phyloP scores from a whole-genome alignment of 352 stramenopile genomes.

The Blastocystis sp. region DNA sequence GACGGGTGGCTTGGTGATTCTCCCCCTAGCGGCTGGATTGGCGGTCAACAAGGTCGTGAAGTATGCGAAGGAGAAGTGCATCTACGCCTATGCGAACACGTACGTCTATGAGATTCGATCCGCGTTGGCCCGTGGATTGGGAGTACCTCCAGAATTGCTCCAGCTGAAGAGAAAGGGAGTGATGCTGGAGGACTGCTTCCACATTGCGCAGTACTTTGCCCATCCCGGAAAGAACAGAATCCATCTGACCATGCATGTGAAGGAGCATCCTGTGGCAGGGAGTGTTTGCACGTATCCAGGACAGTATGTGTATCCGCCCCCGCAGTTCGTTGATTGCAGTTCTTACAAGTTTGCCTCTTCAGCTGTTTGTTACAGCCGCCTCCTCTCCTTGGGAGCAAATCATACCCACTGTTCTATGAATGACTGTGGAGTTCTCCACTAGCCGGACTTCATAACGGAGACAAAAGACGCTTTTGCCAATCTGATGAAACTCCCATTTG shows the following conservation, averaged over 20 bases:
- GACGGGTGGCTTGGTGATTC: conserved; percentile 30
- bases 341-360: conserved; percentile 50
- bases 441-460: no score
- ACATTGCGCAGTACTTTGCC: conserved; percentile 15
- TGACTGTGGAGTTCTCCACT: no score
- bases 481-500: neutral
- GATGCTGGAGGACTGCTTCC: conserved; percentile 36
- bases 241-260: conserved; percentile 67
- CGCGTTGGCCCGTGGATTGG: conserved; percentile 36
- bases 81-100: conserved; percentile 61
- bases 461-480: no score
- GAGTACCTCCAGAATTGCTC: conserved; percentile 46
- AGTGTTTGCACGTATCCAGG: conserved; percentile 45
- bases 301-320: conserved; percentile 44
- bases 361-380: conserved; percentile 26
- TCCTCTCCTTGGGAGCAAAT: no score
- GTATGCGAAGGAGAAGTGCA: conserved; percentile 53
- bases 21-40: conserved; percentile 22
- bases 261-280: conserved; percentile 38
- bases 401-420: no score
- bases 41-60: conserved; percentile 57
- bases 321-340: conserved; percentile 37
- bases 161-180: conserved; percentile 60
- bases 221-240: conserved; percentile 46
- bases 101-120: conserved; percentile 59